Evolutionary conservation across 129 eudicot genomes (phyloP).

Genomic region (Daucus carota): DNA sequence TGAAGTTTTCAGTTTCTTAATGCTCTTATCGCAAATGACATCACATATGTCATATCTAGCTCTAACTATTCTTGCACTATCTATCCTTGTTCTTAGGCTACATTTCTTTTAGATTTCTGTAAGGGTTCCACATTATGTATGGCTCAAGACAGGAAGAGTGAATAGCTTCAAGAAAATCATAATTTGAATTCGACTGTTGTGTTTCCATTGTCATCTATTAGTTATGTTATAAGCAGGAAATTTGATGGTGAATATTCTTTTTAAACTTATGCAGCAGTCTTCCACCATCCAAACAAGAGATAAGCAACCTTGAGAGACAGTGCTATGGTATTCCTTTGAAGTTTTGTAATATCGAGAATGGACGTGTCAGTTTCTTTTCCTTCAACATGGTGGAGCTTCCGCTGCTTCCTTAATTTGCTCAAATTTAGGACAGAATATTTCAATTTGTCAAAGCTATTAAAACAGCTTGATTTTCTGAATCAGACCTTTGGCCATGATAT

Average conservation of each 20-base stretch:
- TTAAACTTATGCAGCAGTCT: constrained; percentile 28
- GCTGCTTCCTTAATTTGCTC: constrained; percentile 46
- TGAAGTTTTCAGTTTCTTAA: too few species aligned
- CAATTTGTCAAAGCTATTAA: background rate
- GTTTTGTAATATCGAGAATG: constrained; percentile 67
- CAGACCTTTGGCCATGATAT: background rate
- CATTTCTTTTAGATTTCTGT: too few species aligned
- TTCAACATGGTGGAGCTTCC: constrained; percentile 61
- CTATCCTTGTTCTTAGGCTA: too few species aligned
- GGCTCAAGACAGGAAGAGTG: too few species aligned
- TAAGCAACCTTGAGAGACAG: constrained; percentile 47
- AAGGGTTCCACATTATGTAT: too few species aligned
- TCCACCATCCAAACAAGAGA: constrained; percentile 52
- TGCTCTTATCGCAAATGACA: too few species aligned
- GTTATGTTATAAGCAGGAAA: background rate
- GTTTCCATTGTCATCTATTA: background rate
- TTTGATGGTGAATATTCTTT: background rate
- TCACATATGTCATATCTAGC: too few species aligned
- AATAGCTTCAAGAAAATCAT: too few species aligned
- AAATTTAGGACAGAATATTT: background rate
- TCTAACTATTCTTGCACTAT: too few species aligned
- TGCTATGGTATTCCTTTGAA: constrained; percentile 42
- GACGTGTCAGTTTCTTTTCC: constrained; percentile 72
- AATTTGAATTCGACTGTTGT: background rate
- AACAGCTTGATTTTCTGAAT: background rate